A percentile compares a stretch with the other conserved stretches of the same genome.
Conservation (phyloP, 768 basidiomycete genomes). For the Lactarius psammicola region DNA sequence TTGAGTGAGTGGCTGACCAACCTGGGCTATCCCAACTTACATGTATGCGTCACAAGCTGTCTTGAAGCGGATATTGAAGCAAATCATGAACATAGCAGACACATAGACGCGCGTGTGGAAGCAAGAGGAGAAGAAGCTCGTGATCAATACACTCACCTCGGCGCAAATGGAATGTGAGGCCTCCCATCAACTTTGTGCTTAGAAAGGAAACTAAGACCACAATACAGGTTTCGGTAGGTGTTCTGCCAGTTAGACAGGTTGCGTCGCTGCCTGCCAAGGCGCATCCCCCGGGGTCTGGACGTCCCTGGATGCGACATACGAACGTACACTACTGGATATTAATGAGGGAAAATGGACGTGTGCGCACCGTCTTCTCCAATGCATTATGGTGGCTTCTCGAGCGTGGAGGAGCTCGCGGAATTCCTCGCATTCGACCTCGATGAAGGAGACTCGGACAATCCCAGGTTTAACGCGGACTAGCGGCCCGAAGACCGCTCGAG, state of each 20-base stretch:
- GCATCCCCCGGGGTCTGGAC: not conserved
- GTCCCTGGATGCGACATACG: not conserved
- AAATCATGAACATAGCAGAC: not conserved
- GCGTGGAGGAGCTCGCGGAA: not conserved
- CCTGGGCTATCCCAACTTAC: not conserved
- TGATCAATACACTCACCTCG: not conserved
- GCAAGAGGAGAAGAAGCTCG: not conserved
- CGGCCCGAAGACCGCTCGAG: not conserved
- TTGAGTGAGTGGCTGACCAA: too few relatives aligned
- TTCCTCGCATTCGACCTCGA: not conserved
- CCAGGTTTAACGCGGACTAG: not conserved
- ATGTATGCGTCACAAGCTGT: not conserved
- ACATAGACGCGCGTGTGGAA: not conserved
- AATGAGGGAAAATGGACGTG: not conserved
- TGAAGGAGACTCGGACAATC: not conserved
- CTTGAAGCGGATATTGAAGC: not conserved
- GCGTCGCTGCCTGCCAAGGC: not conserved
- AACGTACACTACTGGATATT: not conserved
- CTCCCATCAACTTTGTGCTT: not conserved
- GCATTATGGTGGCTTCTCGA: not conserved
- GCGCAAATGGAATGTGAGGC: not conserved
- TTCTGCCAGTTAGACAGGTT: too few relatives aligned
- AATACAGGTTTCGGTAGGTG: too few relatives aligned
- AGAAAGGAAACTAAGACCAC: not conserved
- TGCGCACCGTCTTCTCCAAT: not conserved